These are phyloP conservation scores for Rhododendron henanense DNA, from an alignment of 148 eudicot species.

Conservation along the genomic window DNA sequence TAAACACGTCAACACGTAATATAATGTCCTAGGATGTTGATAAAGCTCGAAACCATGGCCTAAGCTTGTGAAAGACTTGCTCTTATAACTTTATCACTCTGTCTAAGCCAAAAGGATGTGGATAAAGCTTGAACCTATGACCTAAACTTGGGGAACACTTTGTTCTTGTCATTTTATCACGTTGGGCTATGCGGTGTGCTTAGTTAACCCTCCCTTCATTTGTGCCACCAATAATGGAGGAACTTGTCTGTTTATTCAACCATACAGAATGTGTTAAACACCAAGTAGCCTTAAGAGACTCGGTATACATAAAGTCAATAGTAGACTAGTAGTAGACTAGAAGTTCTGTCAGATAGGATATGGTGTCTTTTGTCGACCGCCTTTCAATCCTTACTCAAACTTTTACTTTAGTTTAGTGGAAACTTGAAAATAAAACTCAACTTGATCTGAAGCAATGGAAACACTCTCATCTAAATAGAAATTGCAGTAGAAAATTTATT, in stretches of 20 bases:
- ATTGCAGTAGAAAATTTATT: not conserved
- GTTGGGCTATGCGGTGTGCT: not conserved
- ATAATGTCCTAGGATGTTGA: not conserved
- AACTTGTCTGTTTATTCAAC: not conserved
- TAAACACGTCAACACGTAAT: not conserved
- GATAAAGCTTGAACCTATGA: not conserved
- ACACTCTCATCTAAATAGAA: not conserved
- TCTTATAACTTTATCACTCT: not conserved
- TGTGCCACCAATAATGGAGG: not conserved
- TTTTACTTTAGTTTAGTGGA: not conserved
- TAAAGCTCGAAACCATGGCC: not conserved
- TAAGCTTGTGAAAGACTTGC: not conserved
- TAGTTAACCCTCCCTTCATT: not conserved
- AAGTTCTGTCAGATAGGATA: not conserved
- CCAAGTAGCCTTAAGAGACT: not conserved
- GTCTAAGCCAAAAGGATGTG: not conserved
- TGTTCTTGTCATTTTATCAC: not conserved
- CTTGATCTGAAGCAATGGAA: not conserved
- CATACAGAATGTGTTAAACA: not conserved
- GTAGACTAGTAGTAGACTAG: not conserved
- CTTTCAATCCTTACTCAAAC: not conserved
- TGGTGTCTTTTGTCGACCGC: not conserved
- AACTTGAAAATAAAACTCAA: not conserved
- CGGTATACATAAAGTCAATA: not conserved
- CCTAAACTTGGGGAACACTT: not conserved